Conservation (phyloP, 192 early-diverging fungal genomes). For the Dissophora globulifera region DNA sequence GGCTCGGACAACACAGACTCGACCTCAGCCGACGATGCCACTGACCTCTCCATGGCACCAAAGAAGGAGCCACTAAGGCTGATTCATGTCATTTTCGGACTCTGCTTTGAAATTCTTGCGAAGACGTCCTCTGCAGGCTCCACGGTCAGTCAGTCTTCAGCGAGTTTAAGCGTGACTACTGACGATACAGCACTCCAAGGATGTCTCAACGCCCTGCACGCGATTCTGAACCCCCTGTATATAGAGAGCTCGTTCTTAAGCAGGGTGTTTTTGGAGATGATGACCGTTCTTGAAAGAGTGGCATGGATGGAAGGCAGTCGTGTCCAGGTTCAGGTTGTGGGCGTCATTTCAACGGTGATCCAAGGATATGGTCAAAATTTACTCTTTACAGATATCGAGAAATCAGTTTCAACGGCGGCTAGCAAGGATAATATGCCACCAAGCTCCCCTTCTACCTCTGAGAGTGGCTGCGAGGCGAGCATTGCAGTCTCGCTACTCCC, state of each 20-base stretch:
- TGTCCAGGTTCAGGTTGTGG: conserved; percentile 66
- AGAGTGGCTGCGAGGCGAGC: no score
- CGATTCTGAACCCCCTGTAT: conserved; percentile 61
- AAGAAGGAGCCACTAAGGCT: conserved; percentile 45
- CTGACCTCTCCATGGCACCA: neutral
- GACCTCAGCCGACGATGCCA: neutral
- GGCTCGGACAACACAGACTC: no score
- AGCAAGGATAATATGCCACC: neutral
- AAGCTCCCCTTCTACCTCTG: neutral
- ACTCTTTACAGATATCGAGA: conserved; percentile 19
- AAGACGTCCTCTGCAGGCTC: conserved; percentile 50
- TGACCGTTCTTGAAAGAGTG: conserved; percentile 76
- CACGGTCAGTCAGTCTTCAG: conserved; percentile 44
- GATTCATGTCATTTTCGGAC: conserved; percentile 75
- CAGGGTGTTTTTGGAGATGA: conserved; percentile 74
- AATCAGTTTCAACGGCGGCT: neutral
- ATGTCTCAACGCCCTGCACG: conserved; percentile 64
- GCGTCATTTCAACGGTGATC: conserved; percentile 36
- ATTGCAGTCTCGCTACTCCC: no score
- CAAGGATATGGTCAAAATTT: conserved; percentile 34
- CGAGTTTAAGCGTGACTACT: conserved; percentile 43
- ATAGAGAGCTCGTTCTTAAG: conserved; percentile 52
- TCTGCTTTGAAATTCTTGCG: conserved; percentile 72
- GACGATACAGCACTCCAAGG: conserved; percentile 54
- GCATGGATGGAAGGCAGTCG: conserved; percentile 73